Conservation (phyloP, 2,329 filamentous ascomycete species). For the Clarireedia paspali region DNA sequence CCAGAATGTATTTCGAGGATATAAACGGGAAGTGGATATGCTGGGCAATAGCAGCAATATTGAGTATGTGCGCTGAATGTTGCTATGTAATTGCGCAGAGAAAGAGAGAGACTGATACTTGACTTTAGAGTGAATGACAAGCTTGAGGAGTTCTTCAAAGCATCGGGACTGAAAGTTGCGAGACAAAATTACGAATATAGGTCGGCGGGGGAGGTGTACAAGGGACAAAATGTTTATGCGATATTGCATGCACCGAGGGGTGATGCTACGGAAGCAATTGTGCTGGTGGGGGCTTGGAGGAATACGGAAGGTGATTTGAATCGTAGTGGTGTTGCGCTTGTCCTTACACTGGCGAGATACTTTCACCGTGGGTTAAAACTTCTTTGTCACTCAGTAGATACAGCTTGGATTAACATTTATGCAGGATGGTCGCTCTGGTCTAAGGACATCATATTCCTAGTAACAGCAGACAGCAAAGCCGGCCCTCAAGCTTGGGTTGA, state of each 20-base stretch:
- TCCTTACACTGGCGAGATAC: slow-evolving; percentile 82
- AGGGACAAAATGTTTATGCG: slow-evolving; percentile 87
- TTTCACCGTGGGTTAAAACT: slow-evolving; percentile 60
- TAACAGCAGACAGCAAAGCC: slow-evolving; percentile 81
- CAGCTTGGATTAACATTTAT: slow-evolving; percentile 9
- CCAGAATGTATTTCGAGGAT: slow-evolving; percentile 88
- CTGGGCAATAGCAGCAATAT: slow-evolving; percentile 46
- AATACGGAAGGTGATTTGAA: slow-evolving; percentile 76
- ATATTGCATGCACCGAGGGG: slow-evolving; percentile 89
- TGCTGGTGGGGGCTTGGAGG: slow-evolving; percentile 81
- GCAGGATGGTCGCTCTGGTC: slow-evolving; percentile 93
- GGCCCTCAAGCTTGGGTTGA: slow-evolving; percentile 97
- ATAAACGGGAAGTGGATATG: slow-evolving; percentile 71
- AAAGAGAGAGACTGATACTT: slow-evolving; percentile 28
- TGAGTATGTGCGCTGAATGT: slow-evolving; percentile 35
- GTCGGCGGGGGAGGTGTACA: slow-evolving; percentile 64
- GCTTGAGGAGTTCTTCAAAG: slow-evolving; percentile 67
- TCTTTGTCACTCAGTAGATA: neutral
- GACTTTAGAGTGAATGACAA: slow-evolving; percentile 53
- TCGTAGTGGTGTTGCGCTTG: slow-evolving; percentile 76
- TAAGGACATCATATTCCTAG: slow-evolving; percentile 91
- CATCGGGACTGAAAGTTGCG: slow-evolving; percentile 78
- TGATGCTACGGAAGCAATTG: slow-evolving; percentile 94
- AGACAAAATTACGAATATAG: slow-evolving; percentile 82
- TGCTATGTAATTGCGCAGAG: neutral